Base-by-base conservation (phyloP, 106 monocot species). In the Iris macrosiphon region DNA sequence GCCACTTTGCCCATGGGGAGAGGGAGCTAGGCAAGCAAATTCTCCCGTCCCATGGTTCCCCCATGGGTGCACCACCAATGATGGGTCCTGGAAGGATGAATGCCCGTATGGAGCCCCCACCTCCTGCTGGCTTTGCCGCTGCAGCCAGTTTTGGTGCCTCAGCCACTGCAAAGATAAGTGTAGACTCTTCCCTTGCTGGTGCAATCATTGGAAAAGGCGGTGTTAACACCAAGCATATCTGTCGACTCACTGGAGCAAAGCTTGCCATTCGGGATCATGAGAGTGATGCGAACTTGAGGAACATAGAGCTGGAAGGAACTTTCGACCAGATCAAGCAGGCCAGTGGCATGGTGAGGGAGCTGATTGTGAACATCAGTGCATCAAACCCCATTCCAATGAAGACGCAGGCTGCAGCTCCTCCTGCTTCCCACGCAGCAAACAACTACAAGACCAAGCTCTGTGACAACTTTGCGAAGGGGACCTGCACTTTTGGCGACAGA, bases 1-100 rank as follows among this genome's bases (percentile, higher is more conserved):
- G 87, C 43, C 81, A 71, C 19, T 87, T 81, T 31, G 81, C 87
- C 4, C 87, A 87, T 27, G 77, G 87, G 0, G 81, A 87, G 38
- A 65, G 71, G 37, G 87, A 87, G 31, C 70, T 87, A 22, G 81
- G 67, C 4, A 66, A 41, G 52, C 63, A 71, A 16, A 37, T 74
- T 7, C 3, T 15, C 16, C 46, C 68, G 25, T 45, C 50, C 15
- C 63, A 72, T 28, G 65, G 70, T 40, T 42, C 30, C 15, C 47
- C 19, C 5, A n/a, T 38, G 6, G 52, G 19, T 17, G 28, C 66
- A 4, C 57, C 63, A 7, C 38, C 44, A 2, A 31, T 59, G 51
- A 31, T 25, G n/a, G 57, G 57, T 29, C 18, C 45, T 14, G 72
- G 57, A 13, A 58, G 34, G 23, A 3, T 30, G 22, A 67, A 74